Conservation (phyloP, 441 rosid genomes). For the Corymbia calophylla region DNA sequence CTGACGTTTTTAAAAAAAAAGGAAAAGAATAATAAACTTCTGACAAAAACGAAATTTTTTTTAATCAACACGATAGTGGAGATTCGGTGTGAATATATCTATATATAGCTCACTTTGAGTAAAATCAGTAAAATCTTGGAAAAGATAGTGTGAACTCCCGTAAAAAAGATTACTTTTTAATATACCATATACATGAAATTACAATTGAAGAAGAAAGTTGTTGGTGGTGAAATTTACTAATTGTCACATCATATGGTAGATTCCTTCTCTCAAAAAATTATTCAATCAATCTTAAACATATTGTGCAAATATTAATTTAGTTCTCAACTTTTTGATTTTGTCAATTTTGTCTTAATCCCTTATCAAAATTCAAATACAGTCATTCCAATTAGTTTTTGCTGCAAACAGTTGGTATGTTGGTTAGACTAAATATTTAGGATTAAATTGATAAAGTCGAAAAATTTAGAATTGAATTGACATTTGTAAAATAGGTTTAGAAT, state of each 20-base stretch:
- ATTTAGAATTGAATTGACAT: background rate
- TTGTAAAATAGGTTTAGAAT: fast-evolving
- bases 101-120: background rate
- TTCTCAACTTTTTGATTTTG: background rate
- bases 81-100: background rate
- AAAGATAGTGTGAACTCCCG: background rate
- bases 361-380: background rate
- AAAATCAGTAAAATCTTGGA: background rate
- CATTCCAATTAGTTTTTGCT: background rate
- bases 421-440: background rate
- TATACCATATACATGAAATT: background rate
- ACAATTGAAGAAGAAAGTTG: background rate
- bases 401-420: background rate
- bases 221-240: background rate
- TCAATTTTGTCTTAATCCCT: background rate
- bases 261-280: background rate
- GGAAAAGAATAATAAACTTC: background rate
- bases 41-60: background rate
- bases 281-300: background rate
- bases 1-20: too few species aligned
- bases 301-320: fast-evolving
- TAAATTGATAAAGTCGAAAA: background rate
- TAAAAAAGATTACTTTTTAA: background rate
- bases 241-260: background rate
- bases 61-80: background rate